Percentiles rank a stretch among this genome's conserved stretches.
These are phyloP conservation scores for Fusarium brachygibbosum DNA, from an alignment of 2,329 filamentous ascomycete species.

Conservation along the genomic window DNA sequence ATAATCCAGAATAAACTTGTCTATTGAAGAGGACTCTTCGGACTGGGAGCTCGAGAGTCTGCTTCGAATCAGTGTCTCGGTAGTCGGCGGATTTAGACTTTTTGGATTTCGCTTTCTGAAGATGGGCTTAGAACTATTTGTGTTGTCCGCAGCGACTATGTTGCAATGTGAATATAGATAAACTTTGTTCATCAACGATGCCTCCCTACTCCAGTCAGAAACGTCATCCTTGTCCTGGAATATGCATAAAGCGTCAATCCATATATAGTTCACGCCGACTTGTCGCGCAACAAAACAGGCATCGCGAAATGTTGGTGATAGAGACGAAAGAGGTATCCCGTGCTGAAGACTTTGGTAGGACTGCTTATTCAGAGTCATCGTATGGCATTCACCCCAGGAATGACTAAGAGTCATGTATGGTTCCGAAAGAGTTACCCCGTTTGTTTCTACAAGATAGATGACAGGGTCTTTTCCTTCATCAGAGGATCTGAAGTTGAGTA, in stretches of 20 bases:
- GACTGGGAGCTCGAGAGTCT: not conserved
- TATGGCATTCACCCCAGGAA: not conserved
- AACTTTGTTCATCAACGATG: not conserved
- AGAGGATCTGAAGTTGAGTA: not conserved
- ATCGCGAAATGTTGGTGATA: not conserved
- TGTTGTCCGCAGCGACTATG: not conserved
- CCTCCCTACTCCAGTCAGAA: not conserved
- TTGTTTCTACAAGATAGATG: not conserved
- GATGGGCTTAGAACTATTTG: not conserved
- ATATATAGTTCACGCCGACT: not conserved
- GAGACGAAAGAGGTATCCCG: not conserved
- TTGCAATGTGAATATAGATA: not conserved
- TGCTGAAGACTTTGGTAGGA: not conserved
- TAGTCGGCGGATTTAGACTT: not conserved
- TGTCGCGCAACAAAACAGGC: not conserved
- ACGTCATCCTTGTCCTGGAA: conserved; percentile 1
- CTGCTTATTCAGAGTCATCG: not conserved
- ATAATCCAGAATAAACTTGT: not conserved
- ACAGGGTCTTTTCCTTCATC: not conserved
- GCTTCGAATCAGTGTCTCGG: not conserved
- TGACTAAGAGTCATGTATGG: not conserved
- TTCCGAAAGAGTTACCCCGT: not conserved
- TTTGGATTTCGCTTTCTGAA: not conserved
- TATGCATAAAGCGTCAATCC: conserved; percentile 4
- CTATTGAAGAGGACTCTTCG: not conserved